Conservation (phyloP, 345 rosid genomes). For the Brassica napus region DNA sequence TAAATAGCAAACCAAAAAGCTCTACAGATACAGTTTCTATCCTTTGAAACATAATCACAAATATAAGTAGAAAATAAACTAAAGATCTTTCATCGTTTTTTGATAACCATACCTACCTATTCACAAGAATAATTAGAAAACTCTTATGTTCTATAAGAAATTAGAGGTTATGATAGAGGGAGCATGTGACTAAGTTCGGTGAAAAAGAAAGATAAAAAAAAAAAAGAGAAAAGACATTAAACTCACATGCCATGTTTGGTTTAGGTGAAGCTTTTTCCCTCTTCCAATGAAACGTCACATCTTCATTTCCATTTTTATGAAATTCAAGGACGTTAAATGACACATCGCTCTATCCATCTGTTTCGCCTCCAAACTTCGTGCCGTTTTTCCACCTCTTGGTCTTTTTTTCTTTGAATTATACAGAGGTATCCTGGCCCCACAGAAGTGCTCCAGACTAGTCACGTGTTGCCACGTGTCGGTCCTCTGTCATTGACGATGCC, state of each 20-base stretch:
- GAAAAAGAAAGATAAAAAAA: neutral
- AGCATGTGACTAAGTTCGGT: slow-evolving; percentile 18
- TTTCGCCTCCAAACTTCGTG: slow-evolving; percentile 17
- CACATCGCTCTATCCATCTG: slow-evolving; percentile 13
- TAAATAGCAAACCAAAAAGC: neutral
- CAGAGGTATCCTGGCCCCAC: too few relatives aligned
- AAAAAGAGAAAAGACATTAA: slow-evolving; percentile 13
- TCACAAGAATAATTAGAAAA: slow-evolving; percentile 6
- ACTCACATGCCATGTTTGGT: slow-evolving; percentile 34
- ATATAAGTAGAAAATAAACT: neutral
- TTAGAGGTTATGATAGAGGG: slow-evolving; percentile 17
- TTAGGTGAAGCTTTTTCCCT: slow-evolving; percentile 21
- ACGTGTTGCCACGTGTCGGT: too few relatives aligned
- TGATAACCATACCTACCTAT: slow-evolving; percentile 9
- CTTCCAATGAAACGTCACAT: slow-evolving; percentile 36
- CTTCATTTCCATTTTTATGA: slow-evolving; percentile 23
- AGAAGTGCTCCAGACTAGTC: too few relatives aligned
- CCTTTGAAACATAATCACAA: neutral
- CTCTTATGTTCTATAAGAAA: slow-evolving; percentile 19
- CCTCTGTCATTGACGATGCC: too few relatives aligned
- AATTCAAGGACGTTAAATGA: neutral
- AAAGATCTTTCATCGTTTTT: neutral
- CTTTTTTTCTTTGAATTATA: too few relatives aligned
- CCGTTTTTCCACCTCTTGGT: neutral
- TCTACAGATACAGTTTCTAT: neutral